Conservation (phyloP, 345 rosid genomes). For the Sonneratia alba region DNA sequence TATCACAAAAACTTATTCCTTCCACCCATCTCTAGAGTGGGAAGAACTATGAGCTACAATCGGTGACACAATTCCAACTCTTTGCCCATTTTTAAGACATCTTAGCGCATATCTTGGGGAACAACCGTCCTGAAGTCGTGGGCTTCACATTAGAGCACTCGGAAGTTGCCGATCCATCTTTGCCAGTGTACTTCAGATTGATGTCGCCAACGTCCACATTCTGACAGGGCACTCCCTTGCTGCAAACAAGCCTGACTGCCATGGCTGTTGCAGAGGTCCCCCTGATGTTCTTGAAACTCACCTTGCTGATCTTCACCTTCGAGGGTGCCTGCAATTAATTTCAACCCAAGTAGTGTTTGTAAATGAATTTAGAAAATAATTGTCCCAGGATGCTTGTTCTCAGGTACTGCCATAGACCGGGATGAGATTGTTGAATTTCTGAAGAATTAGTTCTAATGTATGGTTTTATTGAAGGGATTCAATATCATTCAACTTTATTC, state of each 20-base stretch:
- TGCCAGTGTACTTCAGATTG: slow-evolving; percentile 8
- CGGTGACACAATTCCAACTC: background rate
- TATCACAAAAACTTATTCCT: background rate
- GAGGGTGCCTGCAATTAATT: slow-evolving; percentile 8
- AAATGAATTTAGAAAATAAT: background rate
- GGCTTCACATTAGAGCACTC: slow-evolving; percentile 12
- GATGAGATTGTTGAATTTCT: background rate
- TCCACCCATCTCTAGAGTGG: background rate
- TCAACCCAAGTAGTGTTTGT: background rate
- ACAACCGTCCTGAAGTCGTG: background rate
- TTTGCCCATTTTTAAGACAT: background rate
- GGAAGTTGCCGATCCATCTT: background rate
- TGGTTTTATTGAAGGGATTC: too few relatives aligned
- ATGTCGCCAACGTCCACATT: slow-evolving; percentile 9
- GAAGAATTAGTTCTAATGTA: too few relatives aligned
- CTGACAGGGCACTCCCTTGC: slow-evolving; percentile 31
- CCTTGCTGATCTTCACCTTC: slow-evolving; percentile 19
- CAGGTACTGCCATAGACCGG: background rate
- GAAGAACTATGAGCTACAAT: background rate
- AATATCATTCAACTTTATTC: background rate
- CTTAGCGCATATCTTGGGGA: background rate
- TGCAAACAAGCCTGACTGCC: slow-evolving; percentile 39
- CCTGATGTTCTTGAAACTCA: slow-evolving; percentile 37
- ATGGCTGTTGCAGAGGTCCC: slow-evolving; percentile 36
- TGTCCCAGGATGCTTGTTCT: background rate